Base-by-base conservation (phyloP, 2,329 filamentous ascomycete genomes). In the Colletotrichum ledebouriae region DNA sequence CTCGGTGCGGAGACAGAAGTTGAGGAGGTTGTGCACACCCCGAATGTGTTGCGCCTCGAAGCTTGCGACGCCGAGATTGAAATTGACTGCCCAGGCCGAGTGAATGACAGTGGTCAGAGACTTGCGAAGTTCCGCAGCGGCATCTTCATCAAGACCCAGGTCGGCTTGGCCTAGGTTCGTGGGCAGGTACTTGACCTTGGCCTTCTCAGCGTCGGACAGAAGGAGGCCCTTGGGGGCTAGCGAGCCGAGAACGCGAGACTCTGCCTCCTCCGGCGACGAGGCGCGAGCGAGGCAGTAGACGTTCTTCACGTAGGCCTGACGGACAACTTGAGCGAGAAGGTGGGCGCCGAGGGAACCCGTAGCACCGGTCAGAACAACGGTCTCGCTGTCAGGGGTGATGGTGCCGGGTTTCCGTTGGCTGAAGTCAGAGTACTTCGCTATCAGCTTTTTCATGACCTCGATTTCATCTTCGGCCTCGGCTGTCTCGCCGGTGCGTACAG, bases 331-430 rank as follows among this genome's bases (percentile, higher is more conserved):
- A 0, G 86, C 83, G 2, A 89, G 80, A 0, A 89, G 78, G 59
- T 89, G 86, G 0, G 86, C 84, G 3, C 89, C 89, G 0, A 91
- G 78, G 4, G 86, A 86, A 1, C 89, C 89, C 0, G 89, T 91
- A 0, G 84, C 84, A 9, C 89, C 89, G 2, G 89, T 90, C 9
- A 91, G 76, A 12, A 89, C 76, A 33, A 79, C 75, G 13, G 76
- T 71, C 37, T 79, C 76, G 20, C 75, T 73, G 1, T 75, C 74
- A 0, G 78, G 76, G 2, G 50, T 52, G 0, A 64, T 37, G 6
- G 50, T 64, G 5, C 75, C 76, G 12, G 73, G 59, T 1, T 64
- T 33, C 15, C 76, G 74, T 1, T 65, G 56, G 12, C 69, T 62
- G 6, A 82, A 81, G 0, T 73, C 61, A 2, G 78, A 79, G 62